Conservation (phyloP, 495 filamentous ascomycete genomes). For the Pyronema domesticum region DNA sequence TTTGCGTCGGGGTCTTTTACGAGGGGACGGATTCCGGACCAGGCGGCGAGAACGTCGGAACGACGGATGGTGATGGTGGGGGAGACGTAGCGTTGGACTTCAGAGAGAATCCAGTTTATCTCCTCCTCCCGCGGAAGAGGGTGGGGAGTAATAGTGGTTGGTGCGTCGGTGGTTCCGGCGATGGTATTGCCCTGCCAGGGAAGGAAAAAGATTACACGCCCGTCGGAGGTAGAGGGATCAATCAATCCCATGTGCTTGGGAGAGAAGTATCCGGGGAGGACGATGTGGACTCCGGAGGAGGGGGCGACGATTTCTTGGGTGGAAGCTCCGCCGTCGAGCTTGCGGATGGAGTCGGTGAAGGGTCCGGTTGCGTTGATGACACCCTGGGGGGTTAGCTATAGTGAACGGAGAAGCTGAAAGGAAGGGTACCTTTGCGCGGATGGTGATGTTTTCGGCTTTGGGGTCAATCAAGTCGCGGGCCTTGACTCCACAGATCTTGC, state of each 20-base stretch:
- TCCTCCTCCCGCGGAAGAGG: constrained; percentile 81
- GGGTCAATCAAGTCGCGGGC: constrained; percentile 58
- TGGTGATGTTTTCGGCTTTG: constrained; percentile 43
- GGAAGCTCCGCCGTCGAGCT: constrained; percentile 45
- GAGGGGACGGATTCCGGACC: constrained; percentile 85
- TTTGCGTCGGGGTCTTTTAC: constrained; percentile 87
- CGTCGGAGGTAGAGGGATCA: constrained; percentile 85
- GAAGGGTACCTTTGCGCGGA: constrained; percentile 42
- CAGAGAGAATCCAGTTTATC: constrained; percentile 89
- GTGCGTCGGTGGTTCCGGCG: constrained; percentile 86
- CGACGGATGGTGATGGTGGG: constrained; percentile 88
- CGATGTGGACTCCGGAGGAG: constrained; percentile 82
- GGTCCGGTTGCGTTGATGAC: constrained; percentile 95
- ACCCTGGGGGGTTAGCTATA: constrained; percentile 32
- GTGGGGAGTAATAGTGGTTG: constrained; percentile 61
- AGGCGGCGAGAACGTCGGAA: constrained; percentile 87
- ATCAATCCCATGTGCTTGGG: constrained; percentile 82
- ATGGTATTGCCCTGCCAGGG: constrained; percentile 99
- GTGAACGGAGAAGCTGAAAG: not conserved
- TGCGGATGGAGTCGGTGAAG: constrained; percentile 82
- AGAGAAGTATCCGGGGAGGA: constrained; percentile 89
- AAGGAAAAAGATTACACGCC: constrained; percentile 95
- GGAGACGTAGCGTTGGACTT: constrained; percentile 74
- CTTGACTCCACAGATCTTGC: constrained; percentile 61
- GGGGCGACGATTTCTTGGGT: constrained; percentile 59